Base-by-base conservation (phyloP, 768 basidiomycete species). In the Leccinum fibrillosum region DNA sequence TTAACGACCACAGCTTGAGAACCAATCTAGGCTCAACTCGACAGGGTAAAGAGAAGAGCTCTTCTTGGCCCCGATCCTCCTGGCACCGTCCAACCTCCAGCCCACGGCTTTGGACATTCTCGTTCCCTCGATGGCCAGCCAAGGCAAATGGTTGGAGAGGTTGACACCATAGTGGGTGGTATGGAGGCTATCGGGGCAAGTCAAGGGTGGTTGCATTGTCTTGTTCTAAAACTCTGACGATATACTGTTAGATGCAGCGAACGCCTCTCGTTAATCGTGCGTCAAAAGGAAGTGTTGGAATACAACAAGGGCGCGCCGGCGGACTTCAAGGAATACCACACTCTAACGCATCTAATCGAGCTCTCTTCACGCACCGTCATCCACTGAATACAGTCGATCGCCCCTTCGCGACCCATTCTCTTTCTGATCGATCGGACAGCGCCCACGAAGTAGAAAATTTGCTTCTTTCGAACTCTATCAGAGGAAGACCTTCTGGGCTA, bases 31-130 rank as follows among this genome's bases (percentile, higher is more conserved):
- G 76, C 75, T 44, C 89, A 91, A 64, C 82, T 88, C 59, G 92
- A 94, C 68, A 91, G 89, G 68, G 80, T 92, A 63, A 94, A 91
- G 74, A 83, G 91, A 56, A 93, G 84, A 65, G 82, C 89, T 13
- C 78, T 94, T 17, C 82, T 94, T 23, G 84, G 77, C n/a, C 74
- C 79, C 7, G 62, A 65, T 53, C 48, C 62, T 49, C 49, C 62
- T 30, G 55, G 68, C 7, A 26, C 60, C 28, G 30, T 39, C 34
- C 64, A 60, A 17, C 56, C 72, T n/a, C 34, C 62, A 5, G 59
- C 60, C 10, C 65, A 69, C 11, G 49, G 58, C n/a, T 55, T 65
- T 45, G 51, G 58, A 49, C 56, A 56, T 25, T 37, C 62, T 32
- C 64, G 61, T 55, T 60, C 61, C 39, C 57, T 63, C 19, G 64